These are phyloP conservation scores for Candida nitratophila DNA, from an alignment of 805 yeast species.

Conservation along the genomic window DNA sequence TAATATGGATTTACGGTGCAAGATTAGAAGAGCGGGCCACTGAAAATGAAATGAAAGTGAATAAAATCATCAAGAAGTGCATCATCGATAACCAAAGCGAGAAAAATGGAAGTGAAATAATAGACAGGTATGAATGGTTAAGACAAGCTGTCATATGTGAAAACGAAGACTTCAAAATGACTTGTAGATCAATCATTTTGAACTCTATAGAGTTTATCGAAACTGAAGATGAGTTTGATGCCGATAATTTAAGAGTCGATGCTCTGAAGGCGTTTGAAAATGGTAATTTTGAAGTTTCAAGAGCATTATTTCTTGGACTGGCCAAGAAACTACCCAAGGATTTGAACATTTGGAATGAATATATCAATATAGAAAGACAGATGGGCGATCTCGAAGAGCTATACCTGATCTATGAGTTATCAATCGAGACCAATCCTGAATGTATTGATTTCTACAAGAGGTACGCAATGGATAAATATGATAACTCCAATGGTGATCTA, in stretches of 20 bases:
- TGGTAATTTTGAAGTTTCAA: slow-evolving; percentile 29
- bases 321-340: slow-evolving; percentile 41
- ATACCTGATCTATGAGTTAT: slow-evolving; percentile 42
- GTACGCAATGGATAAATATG: slow-evolving; percentile 70
- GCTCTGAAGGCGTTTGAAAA: slow-evolving; percentile 25
- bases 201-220: slow-evolving; percentile 27
- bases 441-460: slow-evolving; percentile 49
- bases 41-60: slow-evolving; percentile 37
- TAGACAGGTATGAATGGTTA: slow-evolving; percentile 44
- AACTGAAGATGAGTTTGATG: slow-evolving; percentile 18
- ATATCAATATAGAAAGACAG: slow-evolving; percentile 29
- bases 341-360: slow-evolving; percentile 40
- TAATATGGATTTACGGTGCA: slow-evolving; percentile 66
- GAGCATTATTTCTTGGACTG: slow-evolving; percentile 40
- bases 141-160: slow-evolving; percentile 49
- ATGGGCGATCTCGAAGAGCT: not conserved
- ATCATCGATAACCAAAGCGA: slow-evolving; percentile 28
- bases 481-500: slow-evolving; percentile 31
- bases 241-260: slow-evolving; percentile 27
- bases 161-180: slow-evolving; percentile 31
- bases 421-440: slow-evolving; percentile 43
- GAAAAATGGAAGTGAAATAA: slow-evolving; percentile 6
- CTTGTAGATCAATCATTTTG: slow-evolving; percentile 49
- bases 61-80: slow-evolving; percentile 43
- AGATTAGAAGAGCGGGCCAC: slow-evolving; percentile 54